Percentiles rank a stretch among this genome's conserved stretches.
Evolutionary conservation across 306 rosid genomes (phyloP).

Genomic region (Rosa lucieae): DNA sequence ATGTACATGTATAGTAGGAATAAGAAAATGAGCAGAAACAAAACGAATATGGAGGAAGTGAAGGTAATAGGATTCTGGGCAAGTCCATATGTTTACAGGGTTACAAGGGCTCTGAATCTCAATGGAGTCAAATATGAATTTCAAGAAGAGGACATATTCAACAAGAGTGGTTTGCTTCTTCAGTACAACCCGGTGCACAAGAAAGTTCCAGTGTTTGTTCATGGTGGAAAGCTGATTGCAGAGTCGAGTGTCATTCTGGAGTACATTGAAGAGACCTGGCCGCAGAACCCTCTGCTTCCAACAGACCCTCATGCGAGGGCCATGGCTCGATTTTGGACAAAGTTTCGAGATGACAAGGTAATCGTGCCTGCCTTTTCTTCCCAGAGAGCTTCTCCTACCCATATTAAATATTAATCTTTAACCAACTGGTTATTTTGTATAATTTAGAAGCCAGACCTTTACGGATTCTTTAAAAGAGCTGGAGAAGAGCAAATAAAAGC

Average conservation of each 20-base stretch:
- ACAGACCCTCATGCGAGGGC: conserved; percentile 1
- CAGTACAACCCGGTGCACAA: conserved; percentile 11
- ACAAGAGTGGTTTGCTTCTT: conserved; percentile 17
- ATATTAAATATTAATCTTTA: not conserved
- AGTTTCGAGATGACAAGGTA: conserved; percentile 21
- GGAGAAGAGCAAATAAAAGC: conserved; percentile 22
- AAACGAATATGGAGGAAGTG: conserved; percentile 14
- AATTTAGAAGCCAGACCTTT: not conserved
- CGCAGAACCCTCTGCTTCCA: conserved; percentile 20
- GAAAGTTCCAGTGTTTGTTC: conserved; percentile 17
- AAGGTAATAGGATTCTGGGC: conserved; percentile 10
- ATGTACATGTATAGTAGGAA: not conserved
- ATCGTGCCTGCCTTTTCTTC: not conserved
- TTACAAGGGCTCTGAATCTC: conserved; percentile 22
- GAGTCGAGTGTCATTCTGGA: conserved; percentile 15
- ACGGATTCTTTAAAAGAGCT: not conserved
- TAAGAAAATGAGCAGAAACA: not conserved
- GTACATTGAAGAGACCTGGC: conserved; percentile 20
- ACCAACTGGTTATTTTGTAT: not conserved
- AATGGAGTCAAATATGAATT: conserved; percentile 2
- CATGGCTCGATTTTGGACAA: conserved; percentile 8
- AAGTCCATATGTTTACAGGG: conserved; percentile 15
- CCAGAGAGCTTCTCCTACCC: not conserved
- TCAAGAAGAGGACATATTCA: conserved; percentile 4
- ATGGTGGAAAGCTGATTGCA: conserved; percentile 5